phyloP scores from a whole-genome alignment of 2,329 filamentous ascomycete genomes.

The Ophiocordyceps camponoti-leonardi region DNA sequence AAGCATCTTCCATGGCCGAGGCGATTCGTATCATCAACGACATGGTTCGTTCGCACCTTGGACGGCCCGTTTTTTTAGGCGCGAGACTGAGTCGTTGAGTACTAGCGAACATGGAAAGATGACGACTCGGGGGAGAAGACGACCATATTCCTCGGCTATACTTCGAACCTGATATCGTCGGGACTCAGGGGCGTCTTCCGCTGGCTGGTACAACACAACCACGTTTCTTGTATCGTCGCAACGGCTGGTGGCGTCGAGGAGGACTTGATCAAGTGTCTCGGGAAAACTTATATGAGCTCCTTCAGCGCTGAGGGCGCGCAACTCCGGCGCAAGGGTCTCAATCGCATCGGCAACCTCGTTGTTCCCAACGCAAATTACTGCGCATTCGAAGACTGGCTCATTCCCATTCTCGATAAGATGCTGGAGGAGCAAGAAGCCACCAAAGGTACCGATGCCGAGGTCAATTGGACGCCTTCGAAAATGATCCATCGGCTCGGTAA shows the following conservation, averaged over 20 bases:
- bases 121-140: slow-evolving; percentile 63
- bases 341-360: slow-evolving; percentile 88
- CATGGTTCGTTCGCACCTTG: slow-evolving; percentile 46
- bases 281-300: slow-evolving; percentile 78
- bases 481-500: slow-evolving; percentile 78
- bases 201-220: slow-evolving; percentile 82
- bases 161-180: slow-evolving; percentile 92
- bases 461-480: slow-evolving; percentile 88
- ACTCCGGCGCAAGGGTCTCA: slow-evolving; percentile 72
- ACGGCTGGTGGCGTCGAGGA: slow-evolving; percentile 93
- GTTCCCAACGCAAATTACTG: slow-evolving; percentile 96
- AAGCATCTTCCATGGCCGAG: slow-evolving; percentile 57
- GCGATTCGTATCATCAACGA: slow-evolving; percentile 85
- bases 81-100: slow-evolving; percentile 1
- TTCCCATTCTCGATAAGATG: slow-evolving; percentile 91
- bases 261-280: slow-evolving; percentile 96
- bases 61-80: neutral
- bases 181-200: slow-evolving; percentile 81
- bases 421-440: slow-evolving; percentile 80
- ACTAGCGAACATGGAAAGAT: slow-evolving; percentile 58
- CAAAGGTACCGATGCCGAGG: slow-evolving; percentile 47
- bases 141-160: slow-evolving; percentile 95
- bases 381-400: slow-evolving; percentile 91
- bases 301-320: slow-evolving; percentile 64
- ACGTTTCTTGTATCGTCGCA: slow-evolving; percentile 85